Evolutionary conservation across 495 filamentous ascomycete species (phyloP).

Genomic region (Xylaria acuta): DNA sequence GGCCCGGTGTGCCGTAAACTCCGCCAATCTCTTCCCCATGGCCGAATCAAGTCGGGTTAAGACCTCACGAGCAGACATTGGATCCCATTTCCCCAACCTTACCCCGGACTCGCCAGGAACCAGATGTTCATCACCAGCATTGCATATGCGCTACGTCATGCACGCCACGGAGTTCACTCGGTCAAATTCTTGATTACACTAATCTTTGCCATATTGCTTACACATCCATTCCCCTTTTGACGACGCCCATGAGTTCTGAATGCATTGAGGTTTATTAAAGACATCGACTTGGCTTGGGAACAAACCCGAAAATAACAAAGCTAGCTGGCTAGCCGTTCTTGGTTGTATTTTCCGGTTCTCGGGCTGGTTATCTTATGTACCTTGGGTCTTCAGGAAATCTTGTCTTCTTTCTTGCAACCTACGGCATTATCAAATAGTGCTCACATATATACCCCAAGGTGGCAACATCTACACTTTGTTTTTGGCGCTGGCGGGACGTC

Average conservation of each 20-base stretch:
- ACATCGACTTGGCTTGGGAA: constrained; percentile 11
- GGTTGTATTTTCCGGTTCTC: constrained; percentile 6
- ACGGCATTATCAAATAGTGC: background rate
- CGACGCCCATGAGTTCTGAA: constrained; percentile 15
- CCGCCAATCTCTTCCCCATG: constrained; percentile 30
- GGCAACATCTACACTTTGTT: constrained; percentile 24
- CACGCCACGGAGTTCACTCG: constrained; percentile 23
- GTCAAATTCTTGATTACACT: constrained; percentile 27
- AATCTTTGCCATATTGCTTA: constrained; percentile 26
- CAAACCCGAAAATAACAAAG: background rate
- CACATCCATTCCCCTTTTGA: constrained; percentile 10
- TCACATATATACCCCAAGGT: constrained; percentile 26
- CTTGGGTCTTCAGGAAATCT: background rate
- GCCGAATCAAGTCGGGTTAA: constrained; percentile 32
- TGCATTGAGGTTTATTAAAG: constrained; percentile 14
- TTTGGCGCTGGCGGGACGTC: constrained; percentile 10
- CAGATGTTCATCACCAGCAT: constrained; percentile 18
- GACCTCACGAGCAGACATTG: constrained; percentile 9
- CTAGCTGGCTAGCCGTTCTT: constrained; percentile 26
- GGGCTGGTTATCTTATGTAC: background rate
- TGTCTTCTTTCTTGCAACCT: constrained; percentile 9
- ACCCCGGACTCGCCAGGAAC: constrained; percentile 27
- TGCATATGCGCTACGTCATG: constrained; percentile 26
- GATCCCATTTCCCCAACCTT: constrained; percentile 27
- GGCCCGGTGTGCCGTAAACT: constrained; percentile 40